These are phyloP conservation scores for Yamadazyma atlantica DNA, from an alignment of 1,139 yeast genomes.

Conservation along the genomic window DNA sequence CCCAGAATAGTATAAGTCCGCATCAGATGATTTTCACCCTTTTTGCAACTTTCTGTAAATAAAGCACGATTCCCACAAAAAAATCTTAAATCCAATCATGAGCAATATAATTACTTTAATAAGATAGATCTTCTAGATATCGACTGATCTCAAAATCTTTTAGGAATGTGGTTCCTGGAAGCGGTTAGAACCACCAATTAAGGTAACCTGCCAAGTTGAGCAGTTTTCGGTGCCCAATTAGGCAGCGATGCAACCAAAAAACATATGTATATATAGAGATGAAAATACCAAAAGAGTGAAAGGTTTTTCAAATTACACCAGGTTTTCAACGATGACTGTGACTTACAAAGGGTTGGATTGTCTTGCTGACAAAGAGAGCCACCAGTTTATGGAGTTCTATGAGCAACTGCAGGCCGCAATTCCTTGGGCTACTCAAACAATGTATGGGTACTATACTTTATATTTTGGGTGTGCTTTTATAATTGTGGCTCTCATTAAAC, in stretches of 20 bases:
- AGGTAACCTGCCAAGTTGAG: background rate
- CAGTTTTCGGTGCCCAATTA: background rate
- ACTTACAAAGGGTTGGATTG: slow-evolving; percentile 47
- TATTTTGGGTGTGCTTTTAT: slow-evolving; percentile 45
- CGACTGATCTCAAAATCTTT: too few relatives aligned
- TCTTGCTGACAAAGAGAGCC: slow-evolving; percentile 33
- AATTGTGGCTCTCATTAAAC: slow-evolving; percentile 38
- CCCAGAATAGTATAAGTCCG: too few relatives aligned
- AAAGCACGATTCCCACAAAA: too few relatives aligned
- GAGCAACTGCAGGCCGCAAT: slow-evolving; percentile 35
- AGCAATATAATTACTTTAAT: background rate
- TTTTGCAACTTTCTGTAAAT: too few relatives aligned
- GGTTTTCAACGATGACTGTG: slow-evolving; percentile 14
- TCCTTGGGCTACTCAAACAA: slow-evolving; percentile 39
- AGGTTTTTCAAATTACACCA: too few relatives aligned
- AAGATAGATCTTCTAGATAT: background rate
- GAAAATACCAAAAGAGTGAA: background rate
- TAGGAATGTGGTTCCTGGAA: too few relatives aligned
- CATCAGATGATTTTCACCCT: too few relatives aligned
- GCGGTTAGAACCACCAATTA: background rate
- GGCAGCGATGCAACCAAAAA: too few relatives aligned
- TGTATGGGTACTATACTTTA: slow-evolving; percentile 46
- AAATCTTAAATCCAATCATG: background rate
- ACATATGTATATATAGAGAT: background rate
- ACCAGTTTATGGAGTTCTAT: slow-evolving; percentile 23